phyloP scores from a whole-genome alignment of 306 rosid species.

The Sicyos baderoa region DNA sequence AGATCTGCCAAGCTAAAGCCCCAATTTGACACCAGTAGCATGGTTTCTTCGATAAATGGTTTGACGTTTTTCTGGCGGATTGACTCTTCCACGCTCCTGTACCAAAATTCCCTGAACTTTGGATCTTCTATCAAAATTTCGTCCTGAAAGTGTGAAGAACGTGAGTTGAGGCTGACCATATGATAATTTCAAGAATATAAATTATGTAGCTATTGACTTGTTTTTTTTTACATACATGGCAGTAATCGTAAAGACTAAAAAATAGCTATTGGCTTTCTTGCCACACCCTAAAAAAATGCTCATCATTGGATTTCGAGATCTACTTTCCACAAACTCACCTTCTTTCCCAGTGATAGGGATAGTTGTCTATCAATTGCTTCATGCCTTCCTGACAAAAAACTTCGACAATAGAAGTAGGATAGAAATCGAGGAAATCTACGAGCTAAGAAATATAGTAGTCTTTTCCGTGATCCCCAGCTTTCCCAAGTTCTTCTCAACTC shows the following conservation, averaged over 20 bases:
- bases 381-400: slow-evolving; percentile 74
- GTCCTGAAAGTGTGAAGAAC: slow-evolving; percentile 43
- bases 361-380: slow-evolving; percentile 55
- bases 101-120: slow-evolving; percentile 51
- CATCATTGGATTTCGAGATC: neutral
- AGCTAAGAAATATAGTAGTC: slow-evolving; percentile 53
- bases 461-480: slow-evolving; percentile 69
- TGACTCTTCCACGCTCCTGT: slow-evolving; percentile 83
- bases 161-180: slow-evolving; percentile 2
- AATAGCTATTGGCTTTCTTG: neutral
- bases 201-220: neutral
- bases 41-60: slow-evolving; percentile 78
- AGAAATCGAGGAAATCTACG: slow-evolving; percentile 67
- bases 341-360: slow-evolving; percentile 59
- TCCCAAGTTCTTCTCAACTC: slow-evolving; percentile 76
- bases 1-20: slow-evolving; percentile 70
- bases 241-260: neutral
- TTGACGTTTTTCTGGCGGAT: slow-evolving; percentile 57
- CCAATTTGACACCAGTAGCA: slow-evolving; percentile 76
- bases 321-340: slow-evolving; percentile 34
- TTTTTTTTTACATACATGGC: neutral
- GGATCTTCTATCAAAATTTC: slow-evolving; percentile 61
- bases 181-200: neutral
- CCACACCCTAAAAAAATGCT: neutral
- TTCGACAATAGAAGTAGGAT: slow-evolving; percentile 48